Conservation (phyloP, 2,329 filamentous ascomycete genomes). For the Ceratocystis papillata region DNA sequence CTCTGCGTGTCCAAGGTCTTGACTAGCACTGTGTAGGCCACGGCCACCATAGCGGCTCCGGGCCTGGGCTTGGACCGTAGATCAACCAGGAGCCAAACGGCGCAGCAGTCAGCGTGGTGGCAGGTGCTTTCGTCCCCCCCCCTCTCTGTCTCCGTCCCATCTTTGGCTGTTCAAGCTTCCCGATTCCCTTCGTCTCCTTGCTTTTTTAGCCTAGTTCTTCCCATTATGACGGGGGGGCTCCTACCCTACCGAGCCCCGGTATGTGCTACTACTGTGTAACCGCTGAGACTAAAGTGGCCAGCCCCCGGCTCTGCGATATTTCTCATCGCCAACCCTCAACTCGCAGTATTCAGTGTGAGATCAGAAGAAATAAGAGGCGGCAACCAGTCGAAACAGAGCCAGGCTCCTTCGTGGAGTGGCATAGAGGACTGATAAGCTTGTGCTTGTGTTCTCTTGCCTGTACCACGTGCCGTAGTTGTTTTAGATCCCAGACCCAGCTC, state of each 20-base stretch:
- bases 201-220: neutral
- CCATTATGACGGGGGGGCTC: neutral
- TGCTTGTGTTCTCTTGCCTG: constrained; percentile 6
- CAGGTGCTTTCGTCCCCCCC: neutral
- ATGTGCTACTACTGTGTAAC: no score
- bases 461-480: neutral
- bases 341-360: neutral
- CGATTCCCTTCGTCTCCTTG: neutral
- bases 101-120: neutral
- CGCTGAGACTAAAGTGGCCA: no score
- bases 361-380: neutral
- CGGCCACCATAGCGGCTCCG: neutral
- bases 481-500: constrained; percentile 1
- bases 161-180: no score
- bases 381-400: neutral
- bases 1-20: neutral
- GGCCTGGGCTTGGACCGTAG: neutral
- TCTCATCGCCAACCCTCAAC: no score
- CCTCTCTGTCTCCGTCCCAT: no score
- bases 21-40: neutral
- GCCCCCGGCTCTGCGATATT: no score
- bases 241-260: no score
- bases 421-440: constrained; percentile 11
- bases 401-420: neutral
- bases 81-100: neutral